phyloP scores from a whole-genome alignment of 176 grass and related monocot genomes.

The Dendrocalamus sinicus region DNA sequence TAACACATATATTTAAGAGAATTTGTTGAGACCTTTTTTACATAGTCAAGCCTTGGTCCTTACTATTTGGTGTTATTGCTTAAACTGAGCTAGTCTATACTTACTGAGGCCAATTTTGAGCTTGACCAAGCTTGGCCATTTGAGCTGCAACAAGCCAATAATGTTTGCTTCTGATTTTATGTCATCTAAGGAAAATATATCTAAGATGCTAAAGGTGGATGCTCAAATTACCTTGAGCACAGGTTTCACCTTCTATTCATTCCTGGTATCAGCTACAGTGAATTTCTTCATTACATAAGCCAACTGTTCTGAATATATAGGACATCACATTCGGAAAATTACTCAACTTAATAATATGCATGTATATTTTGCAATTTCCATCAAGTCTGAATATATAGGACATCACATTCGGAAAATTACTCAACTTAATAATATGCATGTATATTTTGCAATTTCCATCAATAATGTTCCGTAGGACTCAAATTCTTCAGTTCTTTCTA shows the following conservation, averaged over 20 bases:
- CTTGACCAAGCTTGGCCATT: background rate
- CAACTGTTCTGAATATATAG: constrained; percentile 30
- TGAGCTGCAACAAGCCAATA: constrained; percentile 1
- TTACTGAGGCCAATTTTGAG: background rate
- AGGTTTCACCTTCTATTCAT: constrained; percentile 7
- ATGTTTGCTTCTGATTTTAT: constrained; percentile 15
- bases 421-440: constrained; percentile 25
- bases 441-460: constrained; percentile 12
- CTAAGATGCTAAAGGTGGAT: constrained; percentile 2
- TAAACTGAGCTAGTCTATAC: constrained; percentile 22
- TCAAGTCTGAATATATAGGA: constrained; percentile 22
- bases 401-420: constrained; percentile 22
- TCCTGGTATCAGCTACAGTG: background rate
- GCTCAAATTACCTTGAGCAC: constrained; percentile 3
- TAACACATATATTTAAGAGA: background rate
- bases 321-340: constrained; percentile 21
- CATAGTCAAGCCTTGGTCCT: background rate
- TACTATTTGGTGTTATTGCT: constrained; percentile 1
- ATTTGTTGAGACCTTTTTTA: background rate
- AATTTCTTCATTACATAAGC: constrained; percentile 3
- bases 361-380: constrained; percentile 8
- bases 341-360: constrained; percentile 25
- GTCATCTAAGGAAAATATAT: constrained; percentile 13
- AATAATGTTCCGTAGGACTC: background rate
- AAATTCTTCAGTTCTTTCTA: constrained; percentile 38